phyloP scores from a whole-genome alignment of 768 basidiomycete genomes.

The Boletus rufocinnamomeus region DNA sequence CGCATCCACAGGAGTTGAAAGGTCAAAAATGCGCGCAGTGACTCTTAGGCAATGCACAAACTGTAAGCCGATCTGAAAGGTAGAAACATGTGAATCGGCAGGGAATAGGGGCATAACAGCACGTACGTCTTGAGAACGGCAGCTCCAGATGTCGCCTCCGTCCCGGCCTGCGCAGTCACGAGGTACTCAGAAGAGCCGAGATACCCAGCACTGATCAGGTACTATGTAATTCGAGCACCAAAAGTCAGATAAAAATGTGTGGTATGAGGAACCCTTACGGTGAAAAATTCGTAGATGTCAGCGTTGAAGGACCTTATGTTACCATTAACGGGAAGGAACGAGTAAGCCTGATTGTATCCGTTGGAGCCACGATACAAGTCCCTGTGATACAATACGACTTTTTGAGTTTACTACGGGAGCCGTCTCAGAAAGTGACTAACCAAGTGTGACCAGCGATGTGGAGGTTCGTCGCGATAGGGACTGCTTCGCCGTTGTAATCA shows the following conservation, averaged over 20 bases:
- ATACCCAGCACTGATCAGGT: conserved; percentile 48
- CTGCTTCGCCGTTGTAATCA: conserved; percentile 45
- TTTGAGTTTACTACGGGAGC: neutral
- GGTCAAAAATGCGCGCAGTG: too few relatives aligned
- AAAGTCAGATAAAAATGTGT: neutral
- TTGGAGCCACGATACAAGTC: conserved; percentile 57
- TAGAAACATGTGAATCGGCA: neutral
- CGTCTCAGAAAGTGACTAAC: conserved; percentile 27
- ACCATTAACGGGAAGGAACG: conserved; percentile 45
- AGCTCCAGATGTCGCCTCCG: conserved; percentile 59
- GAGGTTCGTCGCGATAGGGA: conserved; percentile 45
- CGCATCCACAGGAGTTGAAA: too few relatives aligned
- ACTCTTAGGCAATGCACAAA: conserved; percentile 48
- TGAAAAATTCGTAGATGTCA: conserved; percentile 55
- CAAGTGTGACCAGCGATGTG: conserved; percentile 53
- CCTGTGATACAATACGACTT: conserved; percentile 35
- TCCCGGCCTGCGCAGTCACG: conserved; percentile 60
- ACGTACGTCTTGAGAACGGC: conserved; percentile 57
- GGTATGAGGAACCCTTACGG: conserved; percentile 35
- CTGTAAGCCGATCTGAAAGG: conserved; percentile 45
- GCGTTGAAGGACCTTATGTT: conserved; percentile 50
- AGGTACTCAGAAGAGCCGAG: conserved; percentile 57
- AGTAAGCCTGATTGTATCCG: conserved; percentile 52
- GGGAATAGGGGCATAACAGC: too few relatives aligned
- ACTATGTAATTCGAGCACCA: too few relatives aligned